Evolutionary conservation across 2,329 filamentous ascomycete species (phyloP), one percentile per base, ranked within the genome.

Genomic region (Davidsoniella eucalypti): DNA sequence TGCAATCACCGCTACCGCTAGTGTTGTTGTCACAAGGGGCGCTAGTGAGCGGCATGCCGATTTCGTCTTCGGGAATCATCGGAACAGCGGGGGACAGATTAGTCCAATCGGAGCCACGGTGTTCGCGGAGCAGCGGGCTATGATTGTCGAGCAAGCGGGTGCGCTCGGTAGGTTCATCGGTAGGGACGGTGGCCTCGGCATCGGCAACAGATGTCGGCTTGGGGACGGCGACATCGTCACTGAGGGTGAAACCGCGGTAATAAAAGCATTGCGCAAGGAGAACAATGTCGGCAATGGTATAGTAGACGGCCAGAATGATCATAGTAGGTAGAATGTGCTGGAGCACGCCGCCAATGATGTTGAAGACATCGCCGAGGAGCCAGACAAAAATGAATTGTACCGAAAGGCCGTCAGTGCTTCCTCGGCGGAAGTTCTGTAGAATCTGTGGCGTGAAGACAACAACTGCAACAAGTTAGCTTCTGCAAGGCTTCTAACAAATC

Each of bases 381-480:
- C 92, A 98, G 59, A 94, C 77, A 54, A 93, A 80, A 60, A 96
- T 80, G 68, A 96, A 98, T 51, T 90, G 82, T 12, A 95, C 76
- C 0, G 86, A 94, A 1, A 96, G 72, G 2, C 87, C 90, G 62
- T 95, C 87, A 52, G 87, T 86, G 39, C 84, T 93, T 56, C 77
- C 70, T 51, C 87, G 78, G 55, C 80, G 81, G 67, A 94, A 95
- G 62, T 95, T 95, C 61, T 94, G 87, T 58, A 94, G 82, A 58
- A 98, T 95, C 59, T 98, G 92, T 2, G 92, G 92, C 1, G 87
- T 92, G 68, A 95, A 98, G 52, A 98, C 92, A 36, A 96, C 86
- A 52, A 96, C 84, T 67, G 52, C 26, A 12, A 5, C 3, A 40
- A 12, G 18, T 40, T 40, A 40, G 38, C 38, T 40, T 40, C 38